Conservation (phyloP, 225 moss, liverwort and hornwort species). For the Marchantia paleacea region DNA sequence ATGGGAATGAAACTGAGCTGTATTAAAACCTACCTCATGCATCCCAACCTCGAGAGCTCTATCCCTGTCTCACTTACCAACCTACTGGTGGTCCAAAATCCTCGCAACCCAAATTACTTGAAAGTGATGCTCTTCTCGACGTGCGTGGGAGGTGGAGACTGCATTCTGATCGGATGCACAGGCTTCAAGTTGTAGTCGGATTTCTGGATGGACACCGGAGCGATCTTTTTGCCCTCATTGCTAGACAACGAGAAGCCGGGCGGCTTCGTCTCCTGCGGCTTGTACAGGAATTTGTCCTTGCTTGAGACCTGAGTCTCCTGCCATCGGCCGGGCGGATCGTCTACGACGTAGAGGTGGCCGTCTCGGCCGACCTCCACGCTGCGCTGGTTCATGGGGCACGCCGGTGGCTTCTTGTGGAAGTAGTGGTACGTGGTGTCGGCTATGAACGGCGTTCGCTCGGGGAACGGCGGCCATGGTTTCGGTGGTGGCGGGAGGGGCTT, state of each 20-base stretch:
- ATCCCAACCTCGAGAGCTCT: no score
- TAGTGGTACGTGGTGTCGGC: constrained; percentile 48
- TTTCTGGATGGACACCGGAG: constrained; percentile 35
- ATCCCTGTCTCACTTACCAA: no score
- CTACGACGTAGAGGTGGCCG: constrained; percentile 36
- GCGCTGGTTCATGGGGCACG: constrained; percentile 38
- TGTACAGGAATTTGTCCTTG: constrained; percentile 26
- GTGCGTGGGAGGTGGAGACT: constrained; percentile 35
- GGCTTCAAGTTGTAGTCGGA: constrained; percentile 42
- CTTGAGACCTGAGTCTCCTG: constrained; percentile 20
- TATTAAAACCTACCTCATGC: no score
- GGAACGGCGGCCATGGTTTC: constrained; percentile 50
- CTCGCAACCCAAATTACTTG: not conserved
- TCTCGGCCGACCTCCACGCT: constrained; percentile 33
- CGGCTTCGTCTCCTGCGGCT: constrained; percentile 31
- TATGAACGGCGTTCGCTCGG: constrained; percentile 40
- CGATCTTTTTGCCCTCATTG: constrained; percentile 24
- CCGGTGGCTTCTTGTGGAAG: constrained; percentile 48
- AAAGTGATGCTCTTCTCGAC: constrained; percentile 14
- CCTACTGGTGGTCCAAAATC: not conserved
- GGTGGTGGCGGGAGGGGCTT: constrained; percentile 43
- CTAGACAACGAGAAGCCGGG: constrained; percentile 24
- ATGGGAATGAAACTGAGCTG: no score
- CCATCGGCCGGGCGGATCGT: constrained; percentile 37
- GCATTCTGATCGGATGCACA: constrained; percentile 29